Evolutionary conservation across 1,139 yeast genomes (phyloP), one percentile per base, ranked within the genome.

Genomic region (Kluyveromyces marxianus): DNA sequence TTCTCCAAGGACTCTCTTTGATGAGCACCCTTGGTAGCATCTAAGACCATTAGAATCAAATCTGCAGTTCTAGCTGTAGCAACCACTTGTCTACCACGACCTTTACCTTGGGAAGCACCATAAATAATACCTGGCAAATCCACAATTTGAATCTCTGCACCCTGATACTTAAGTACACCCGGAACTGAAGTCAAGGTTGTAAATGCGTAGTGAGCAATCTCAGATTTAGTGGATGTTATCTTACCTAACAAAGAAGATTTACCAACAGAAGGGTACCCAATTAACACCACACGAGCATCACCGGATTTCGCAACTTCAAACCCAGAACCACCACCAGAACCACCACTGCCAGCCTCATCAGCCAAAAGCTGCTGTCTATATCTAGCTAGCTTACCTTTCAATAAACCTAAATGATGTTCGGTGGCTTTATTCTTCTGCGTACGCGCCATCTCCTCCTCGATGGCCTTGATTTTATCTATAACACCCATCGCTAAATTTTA

Each of bases 341-440:
- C 56, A 7, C 85, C 74, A 6, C 85, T 72, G 0, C 92, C 85
- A 2, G 92, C 85, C 46, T 87, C 83, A 10, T 97, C 97, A 55
- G 90, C 97, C 39, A 92, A 72, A 47, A 92, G 74, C 70, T 90
- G 96, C 59, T 95, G 83, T 59, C 97, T 79, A 60, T 85, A 86
- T 54, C 95, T 75, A n/a, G 98, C 98, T 43, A 92, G 75, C 65
- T 92, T 92, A 48, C 97, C 98, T 68, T 92, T 89, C 48, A 92
- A 71, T 35, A 90, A 77, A 54, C 98, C 97, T 59, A 92, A 75
- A 65, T 92, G 98, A 66, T 90, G 90, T 69, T 92, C 97, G 1
- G 98, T 92, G 54, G 98, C 98, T 69, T 92, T 92, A 64, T 92
- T 92, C 72, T 92, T 92, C 64, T 92, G 98, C 32, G 98, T 92